Evolutionary conservation across 768 basidiomycete genomes (phyloP).

Genomic region (Sarcodon aspratus): DNA sequence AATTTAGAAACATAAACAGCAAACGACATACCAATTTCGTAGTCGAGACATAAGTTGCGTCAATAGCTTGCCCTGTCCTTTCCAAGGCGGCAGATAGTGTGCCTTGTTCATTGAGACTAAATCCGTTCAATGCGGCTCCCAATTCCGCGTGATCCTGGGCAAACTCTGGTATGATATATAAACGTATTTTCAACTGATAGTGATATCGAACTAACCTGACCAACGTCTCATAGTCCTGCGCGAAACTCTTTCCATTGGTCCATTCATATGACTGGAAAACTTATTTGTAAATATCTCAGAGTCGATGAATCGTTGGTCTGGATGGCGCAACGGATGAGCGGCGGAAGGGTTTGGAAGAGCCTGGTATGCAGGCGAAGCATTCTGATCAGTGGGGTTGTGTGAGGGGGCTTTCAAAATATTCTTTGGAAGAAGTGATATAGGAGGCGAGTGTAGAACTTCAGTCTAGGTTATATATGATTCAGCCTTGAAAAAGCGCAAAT

Average conservation of each 20-base stretch:
- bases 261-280: conserved; percentile 84
- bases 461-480: conserved; percentile 33
- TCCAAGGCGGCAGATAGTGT: conserved; percentile 77
- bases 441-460: conserved; percentile 89
- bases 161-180: conserved; percentile 36
- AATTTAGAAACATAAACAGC: background rate
- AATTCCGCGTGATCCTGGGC: conserved; percentile 85
- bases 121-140: conserved; percentile 86
- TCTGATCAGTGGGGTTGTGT: conserved; percentile 82
- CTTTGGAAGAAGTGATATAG: conserved; percentile 85
- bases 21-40: conserved; percentile 59
- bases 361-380: conserved; percentile 61
- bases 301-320: conserved; percentile 93
- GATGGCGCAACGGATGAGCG: conserved; percentile 78
- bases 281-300: conserved; percentile 94
- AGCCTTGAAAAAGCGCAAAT: background rate
- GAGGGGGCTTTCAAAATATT: conserved; percentile 93
- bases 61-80: conserved; percentile 94
- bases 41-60: conserved; percentile 88
- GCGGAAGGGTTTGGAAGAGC: conserved; percentile 85
- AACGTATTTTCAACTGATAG: background rate
- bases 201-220: conserved; percentile 50
- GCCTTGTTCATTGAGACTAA: conserved; percentile 77
- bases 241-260: conserved; percentile 95
- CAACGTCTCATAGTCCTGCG: conserved; percentile 87